Percentiles rank a stretch among this genome's conserved stretches.
phyloP scores from a whole-genome alignment of 2,329 filamentous ascomycete genomes.

The Verticillium klebahnii region DNA sequence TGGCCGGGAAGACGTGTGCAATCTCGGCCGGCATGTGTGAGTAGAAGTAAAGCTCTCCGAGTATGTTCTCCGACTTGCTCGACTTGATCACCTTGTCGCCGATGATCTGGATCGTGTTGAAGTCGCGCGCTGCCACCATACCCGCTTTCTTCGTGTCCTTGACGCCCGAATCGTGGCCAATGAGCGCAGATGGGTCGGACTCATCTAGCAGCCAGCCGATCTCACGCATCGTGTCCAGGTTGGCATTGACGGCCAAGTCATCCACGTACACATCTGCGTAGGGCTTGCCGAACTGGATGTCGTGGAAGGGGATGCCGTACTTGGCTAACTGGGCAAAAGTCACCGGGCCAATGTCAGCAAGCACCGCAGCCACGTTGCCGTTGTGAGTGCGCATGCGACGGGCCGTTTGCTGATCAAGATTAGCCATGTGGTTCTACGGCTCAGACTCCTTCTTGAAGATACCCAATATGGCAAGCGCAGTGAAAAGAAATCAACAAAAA shows the following conservation, averaged over 20 bases:
- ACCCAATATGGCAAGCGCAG: too few relatives aligned
- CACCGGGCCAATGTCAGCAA: conserved; percentile 19
- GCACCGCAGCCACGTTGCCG: conserved; percentile 20
- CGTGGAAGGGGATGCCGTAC: conserved; percentile 22
- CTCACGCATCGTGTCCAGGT: conserved; percentile 21
- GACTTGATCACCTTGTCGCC: conserved; percentile 24
- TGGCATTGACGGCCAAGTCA: conserved; percentile 20
- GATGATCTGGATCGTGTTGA: conserved; percentile 24
- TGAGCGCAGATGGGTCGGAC: conserved; percentile 10
- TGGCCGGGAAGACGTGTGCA: conserved; percentile 15
- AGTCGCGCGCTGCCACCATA: conserved; percentile 23
- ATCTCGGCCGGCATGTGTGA: conserved; percentile 21
- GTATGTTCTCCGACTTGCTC: conserved; percentile 22
- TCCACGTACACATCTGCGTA: conserved; percentile 24
- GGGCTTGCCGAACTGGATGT: conserved; percentile 24
- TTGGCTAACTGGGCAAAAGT: conserved; percentile 20
- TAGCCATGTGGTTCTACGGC: too few relatives aligned
- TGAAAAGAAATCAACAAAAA: too few relatives aligned
- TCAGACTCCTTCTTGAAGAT: too few relatives aligned
- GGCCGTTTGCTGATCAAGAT: conserved; percentile 17
- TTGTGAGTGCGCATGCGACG: conserved; percentile 21
- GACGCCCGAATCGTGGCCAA: conserved; percentile 7
- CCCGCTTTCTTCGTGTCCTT: conserved; percentile 17
- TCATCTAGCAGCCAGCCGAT: conserved; percentile 24
- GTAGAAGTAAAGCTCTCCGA: conserved; percentile 27